Evolutionary conservation across 208 protist genomes (phyloP).

Genomic region (Tritrichomonas foetus): DNA sequence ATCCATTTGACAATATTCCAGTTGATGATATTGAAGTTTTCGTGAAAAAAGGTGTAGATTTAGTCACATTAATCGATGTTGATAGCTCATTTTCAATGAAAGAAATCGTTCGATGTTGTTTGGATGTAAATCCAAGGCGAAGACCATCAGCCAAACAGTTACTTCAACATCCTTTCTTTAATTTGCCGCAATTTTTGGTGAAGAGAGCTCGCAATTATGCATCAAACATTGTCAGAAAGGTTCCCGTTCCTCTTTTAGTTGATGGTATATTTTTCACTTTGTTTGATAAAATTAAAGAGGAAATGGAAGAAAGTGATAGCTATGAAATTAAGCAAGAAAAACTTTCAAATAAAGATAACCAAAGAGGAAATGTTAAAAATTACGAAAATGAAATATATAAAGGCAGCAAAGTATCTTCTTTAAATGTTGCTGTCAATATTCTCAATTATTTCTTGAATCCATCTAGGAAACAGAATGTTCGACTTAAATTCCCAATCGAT

Average conservation of each 20-base stretch:
- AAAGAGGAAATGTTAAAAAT: no score
- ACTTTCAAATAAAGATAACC: not conserved
- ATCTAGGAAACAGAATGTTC: not conserved
- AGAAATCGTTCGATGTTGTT: not conserved
- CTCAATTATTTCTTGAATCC: not conserved
- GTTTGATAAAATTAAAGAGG: not conserved
- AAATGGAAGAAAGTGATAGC: no score
- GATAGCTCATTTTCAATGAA: not conserved
- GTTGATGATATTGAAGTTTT: not conserved
- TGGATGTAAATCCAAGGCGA: not conserved
- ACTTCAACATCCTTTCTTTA: not conserved
- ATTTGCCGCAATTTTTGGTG: not conserved
- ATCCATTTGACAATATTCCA: not conserved
- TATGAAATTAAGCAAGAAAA: no score
- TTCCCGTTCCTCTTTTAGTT: not conserved
- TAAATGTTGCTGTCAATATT: not conserved
- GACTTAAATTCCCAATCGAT: not conserved
- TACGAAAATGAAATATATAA: no score
- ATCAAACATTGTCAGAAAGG: not conserved
- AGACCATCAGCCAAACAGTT: not conserved
- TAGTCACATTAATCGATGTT: not conserved
- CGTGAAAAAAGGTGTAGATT: not conserved
- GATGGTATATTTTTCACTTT: not conserved
- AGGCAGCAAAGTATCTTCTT: not conserved
- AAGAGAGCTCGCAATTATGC: not conserved